Percentiles rank a stretch among this genome's conserved stretches.
These are phyloP conservation scores for Phaeotremella skinneri DNA, from an alignment of 768 basidiomycete genomes.

Conservation along the genomic window DNA sequence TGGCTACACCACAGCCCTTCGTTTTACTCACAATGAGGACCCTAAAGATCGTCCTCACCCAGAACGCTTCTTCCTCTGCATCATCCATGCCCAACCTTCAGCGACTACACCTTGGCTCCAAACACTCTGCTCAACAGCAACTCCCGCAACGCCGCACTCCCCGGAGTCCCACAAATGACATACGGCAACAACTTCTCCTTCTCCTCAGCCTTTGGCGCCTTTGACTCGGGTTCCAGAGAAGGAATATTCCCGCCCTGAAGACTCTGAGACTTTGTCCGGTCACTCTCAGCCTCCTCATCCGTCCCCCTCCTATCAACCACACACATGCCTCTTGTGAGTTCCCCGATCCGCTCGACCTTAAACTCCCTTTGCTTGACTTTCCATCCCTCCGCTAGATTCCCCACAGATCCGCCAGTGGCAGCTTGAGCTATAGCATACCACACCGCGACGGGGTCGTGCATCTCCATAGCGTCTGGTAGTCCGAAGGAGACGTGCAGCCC, in stretches of 20 bases:
- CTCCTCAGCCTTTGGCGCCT: background rate
- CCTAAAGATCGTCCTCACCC: background rate
- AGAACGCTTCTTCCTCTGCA: background rate
- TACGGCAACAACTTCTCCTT: conserved; percentile 30
- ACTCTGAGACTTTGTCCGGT: conserved; percentile 44
- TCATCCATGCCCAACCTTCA: background rate
- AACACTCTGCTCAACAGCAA: conserved; percentile 45
- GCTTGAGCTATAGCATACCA: conserved; percentile 69
- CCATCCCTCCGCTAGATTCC: conserved; percentile 60
- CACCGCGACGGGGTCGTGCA: conserved; percentile 84
- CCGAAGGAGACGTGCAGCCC: conserved; percentile 76
- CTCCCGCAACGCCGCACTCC: conserved; percentile 35
- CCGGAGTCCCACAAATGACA: conserved; percentile 44
- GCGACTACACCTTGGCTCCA: conserved; percentile 24
- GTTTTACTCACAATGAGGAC: no score
- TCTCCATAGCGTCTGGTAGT: conserved; percentile 73
- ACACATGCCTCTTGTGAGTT: conserved; percentile 81
- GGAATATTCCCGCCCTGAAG: conserved; percentile 9
- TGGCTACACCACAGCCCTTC: no score
- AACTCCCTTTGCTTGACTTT: conserved; percentile 58
- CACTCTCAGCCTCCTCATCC: conserved; percentile 62
- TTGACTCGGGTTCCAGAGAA: background rate
- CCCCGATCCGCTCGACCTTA: conserved; percentile 70
- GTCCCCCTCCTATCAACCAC: conserved; percentile 70
- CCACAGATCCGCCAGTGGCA: conserved; percentile 47